Evolutionary conservation across 805 yeast genomes (phyloP).

Genomic region (Saturnispora sekii): DNA sequence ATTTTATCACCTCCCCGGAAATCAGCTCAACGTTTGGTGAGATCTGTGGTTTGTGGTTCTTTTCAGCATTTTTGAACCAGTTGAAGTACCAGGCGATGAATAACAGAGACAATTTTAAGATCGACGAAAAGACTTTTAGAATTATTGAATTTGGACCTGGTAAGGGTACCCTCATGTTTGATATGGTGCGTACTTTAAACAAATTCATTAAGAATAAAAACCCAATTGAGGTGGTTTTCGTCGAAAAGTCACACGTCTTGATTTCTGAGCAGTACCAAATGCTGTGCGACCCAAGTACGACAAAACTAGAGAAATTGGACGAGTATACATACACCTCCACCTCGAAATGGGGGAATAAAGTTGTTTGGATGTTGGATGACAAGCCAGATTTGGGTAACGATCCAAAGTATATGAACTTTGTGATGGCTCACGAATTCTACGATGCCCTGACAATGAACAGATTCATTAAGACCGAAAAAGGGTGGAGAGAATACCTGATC

Average conservation of each 20-base stretch:
- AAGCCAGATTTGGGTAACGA: slow-evolving; percentile 35
- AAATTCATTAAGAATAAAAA: slow-evolving; percentile 27
- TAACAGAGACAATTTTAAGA: slow-evolving; percentile 16
- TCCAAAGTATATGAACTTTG: slow-evolving; percentile 38
- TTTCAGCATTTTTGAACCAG: slow-evolving; percentile 48
- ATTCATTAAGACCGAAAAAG: slow-evolving; percentile 49
- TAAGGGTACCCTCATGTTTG: slow-evolving; percentile 67
- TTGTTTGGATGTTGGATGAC: slow-evolving; percentile 49
- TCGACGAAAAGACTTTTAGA: slow-evolving; percentile 30
- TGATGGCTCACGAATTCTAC: slow-evolving; percentile 78
- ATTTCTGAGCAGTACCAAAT: slow-evolving; percentile 43
- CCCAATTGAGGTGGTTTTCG: slow-evolving; percentile 40
- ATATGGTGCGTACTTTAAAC: slow-evolving; percentile 41
- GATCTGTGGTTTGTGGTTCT: slow-evolving; percentile 67
- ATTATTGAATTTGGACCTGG: slow-evolving; percentile 83
- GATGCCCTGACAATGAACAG: slow-evolving; percentile 78
- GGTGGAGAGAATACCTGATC: slow-evolving; percentile 75
- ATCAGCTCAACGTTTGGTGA: slow-evolving; percentile 84
- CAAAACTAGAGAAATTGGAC: slow-evolving; percentile 18
- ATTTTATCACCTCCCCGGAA: slow-evolving; percentile 80
- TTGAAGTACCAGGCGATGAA: slow-evolving; percentile 32
- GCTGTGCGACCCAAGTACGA: slow-evolving; percentile 31
- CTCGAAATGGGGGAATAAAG: slow-evolving; percentile 41
- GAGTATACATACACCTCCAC: slow-evolving; percentile 29
- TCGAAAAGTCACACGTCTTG: slow-evolving; percentile 66